Evolutionary conservation across 208 protist species (phyloP), one percentile per base, ranked within the genome.

Genomic region (Leishmania mexicana): DNA sequence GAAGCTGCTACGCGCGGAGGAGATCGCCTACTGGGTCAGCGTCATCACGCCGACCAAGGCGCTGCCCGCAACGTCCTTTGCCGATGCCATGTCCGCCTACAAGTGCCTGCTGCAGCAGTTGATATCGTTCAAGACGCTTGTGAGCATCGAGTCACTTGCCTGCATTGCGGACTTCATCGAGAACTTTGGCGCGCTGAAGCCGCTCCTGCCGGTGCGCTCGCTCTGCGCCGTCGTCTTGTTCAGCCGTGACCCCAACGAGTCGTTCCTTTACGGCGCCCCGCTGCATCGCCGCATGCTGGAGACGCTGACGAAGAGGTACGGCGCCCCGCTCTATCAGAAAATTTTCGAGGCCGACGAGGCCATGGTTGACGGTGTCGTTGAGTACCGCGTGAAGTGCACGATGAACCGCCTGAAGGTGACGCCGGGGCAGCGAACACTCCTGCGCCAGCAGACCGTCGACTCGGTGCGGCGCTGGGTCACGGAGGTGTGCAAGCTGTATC

Each of bases 331-430:
- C 13, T 97, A 97, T 87, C 83, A 93, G 49, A 87, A 87, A 74
- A 81, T 97, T 51, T 88, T 91, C 62, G 94, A 95, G 60, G 88
- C 86, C 28, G 88, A 97, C 73, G 88, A 91, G 47, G 82, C 85
- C n/a, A 84, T 91, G 80, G 60, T 94, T 6, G 92, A 97, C 74
- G 86, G 87, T 60, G 88, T 97, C 57, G 83, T 95, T 45, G 88
- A 90, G 85, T 97, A 96, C 81, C 92, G 94, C 73, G 87, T 97
- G 49, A 92, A 95, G 75, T 88, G 90, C 80, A 94, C 89, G 54
- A 90, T 92, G 84, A 90, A 95, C 80, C 87, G 88, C 19, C 45
- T 79, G 28, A 95, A 93, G 86, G 76, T 96, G 31, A 93, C 88
- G 17, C 90, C 88, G 24, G 85, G 89, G 4, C 83, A 93, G 85